Base-by-base conservation (phyloP, 2,329 filamentous ascomycete species). In the Colletotrichum sp. region DNA sequence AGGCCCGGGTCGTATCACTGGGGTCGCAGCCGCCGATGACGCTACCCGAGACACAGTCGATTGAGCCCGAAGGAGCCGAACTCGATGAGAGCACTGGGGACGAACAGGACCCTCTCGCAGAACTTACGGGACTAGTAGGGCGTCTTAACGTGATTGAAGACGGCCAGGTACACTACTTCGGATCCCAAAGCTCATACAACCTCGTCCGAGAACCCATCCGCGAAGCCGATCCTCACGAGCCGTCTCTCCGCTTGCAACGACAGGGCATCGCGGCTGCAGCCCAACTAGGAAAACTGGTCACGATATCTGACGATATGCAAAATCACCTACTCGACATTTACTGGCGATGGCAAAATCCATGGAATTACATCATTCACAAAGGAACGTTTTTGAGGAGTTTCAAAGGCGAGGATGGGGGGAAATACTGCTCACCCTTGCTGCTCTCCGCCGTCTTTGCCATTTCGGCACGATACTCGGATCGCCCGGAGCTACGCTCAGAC, bases 301-400 rank as follows among this genome's bases (percentile, higher is more conserved):
- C 36, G 2, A 64, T 80, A n/a, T 67, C 79, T 1, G 28, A 70
- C 2, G 80, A 82, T 8, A 74, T 82, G 2, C 76, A 80, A 36
- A 71, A 78, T 10, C 80, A 82, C 34, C 74, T 82, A 0, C 77
- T 82, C 9, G 78, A 79, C 8, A 71, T 82, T 3, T 82, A 78
- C 38, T 82, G 78, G 77, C 61, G 67, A 6, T 82, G 81, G 81
- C 79, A 80, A 48, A 82, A 82, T 15, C 76, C 79, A 0, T 82
- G 80, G 80, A 77, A 78, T n/a, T 81, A 81, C 28, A 61, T 82
- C 15, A 74, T 82, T 2, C 76, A 79, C 57, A 79, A 80, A 9
- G 78, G 67, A 7, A 63, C 74, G 0, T 81, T 82, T 26, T 43
- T 78, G 24, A 48, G 61, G 15, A 79, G 75, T 26, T 78, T 77